phyloP scores from a whole-genome alignment of 2,329 filamentous ascomycete genomes.

The Phialocephala subalpina region DNA sequence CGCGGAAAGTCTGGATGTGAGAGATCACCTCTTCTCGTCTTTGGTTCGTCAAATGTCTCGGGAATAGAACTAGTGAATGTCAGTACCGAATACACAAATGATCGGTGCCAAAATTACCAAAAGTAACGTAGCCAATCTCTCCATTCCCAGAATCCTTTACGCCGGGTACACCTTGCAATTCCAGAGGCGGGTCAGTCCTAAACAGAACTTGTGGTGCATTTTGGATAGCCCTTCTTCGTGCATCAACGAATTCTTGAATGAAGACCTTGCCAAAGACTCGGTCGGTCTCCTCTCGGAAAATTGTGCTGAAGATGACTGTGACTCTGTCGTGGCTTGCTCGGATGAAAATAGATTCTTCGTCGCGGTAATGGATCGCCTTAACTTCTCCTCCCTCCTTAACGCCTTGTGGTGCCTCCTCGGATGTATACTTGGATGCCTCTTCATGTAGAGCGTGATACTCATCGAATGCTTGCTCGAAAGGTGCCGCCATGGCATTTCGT shows the following conservation, averaged over 20 bases:
- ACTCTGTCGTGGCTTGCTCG: conserved; percentile 98
- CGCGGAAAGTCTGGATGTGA: conserved; percentile 99
- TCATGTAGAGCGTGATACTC: conserved; percentile 88
- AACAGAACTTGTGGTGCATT: conserved; percentile 98
- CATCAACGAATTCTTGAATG: conserved; percentile 98
- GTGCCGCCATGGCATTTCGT: conserved; percentile 98
- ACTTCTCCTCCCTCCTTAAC: conserved; percentile 89
- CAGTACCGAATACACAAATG: conserved; percentile 25
- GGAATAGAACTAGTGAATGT: conserved; percentile 80
- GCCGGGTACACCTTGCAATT: conserved; percentile 88
- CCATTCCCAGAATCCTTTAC: conserved; percentile 77
- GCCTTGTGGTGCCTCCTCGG: conserved; percentile 92
- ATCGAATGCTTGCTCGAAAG: conserved; percentile 96
- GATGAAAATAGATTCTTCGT: conserved; percentile 98
- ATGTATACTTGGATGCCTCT: conserved; percentile 90
- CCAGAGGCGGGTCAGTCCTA: conserved; percentile 91
- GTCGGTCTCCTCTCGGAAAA: conserved; percentile 98
- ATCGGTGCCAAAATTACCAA: conserved; percentile 68
- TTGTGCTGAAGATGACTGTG: conserved; percentile 98
- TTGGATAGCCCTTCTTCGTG: conserved; percentile 91
- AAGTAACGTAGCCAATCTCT: conserved; percentile 97
- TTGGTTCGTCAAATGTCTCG: conserved; percentile 89
- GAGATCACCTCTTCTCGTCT: conserved; percentile 95
- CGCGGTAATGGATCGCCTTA: conserved; percentile 97
- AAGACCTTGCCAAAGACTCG: conserved; percentile 98